These are phyloP conservation scores for Candida rishiriensis DNA, from an alignment of 805 yeast species.

Conservation along the genomic window DNA sequence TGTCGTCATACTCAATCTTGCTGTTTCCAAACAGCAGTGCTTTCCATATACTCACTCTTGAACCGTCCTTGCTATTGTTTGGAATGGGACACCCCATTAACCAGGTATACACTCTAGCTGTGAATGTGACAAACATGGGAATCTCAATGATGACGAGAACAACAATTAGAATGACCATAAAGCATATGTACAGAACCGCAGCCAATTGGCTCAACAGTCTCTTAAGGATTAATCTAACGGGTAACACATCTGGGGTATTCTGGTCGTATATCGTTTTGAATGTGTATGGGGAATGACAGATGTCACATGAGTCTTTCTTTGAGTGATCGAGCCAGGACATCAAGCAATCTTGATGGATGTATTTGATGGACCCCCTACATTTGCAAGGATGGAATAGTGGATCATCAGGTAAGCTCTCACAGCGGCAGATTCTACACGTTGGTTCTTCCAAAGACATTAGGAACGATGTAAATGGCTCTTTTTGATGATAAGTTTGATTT, in stretches of 20 bases:
- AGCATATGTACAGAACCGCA: conserved; percentile 7
- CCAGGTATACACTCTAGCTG: conserved; percentile 52
- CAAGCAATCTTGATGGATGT: conserved; percentile 89
- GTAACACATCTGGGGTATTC: conserved; percentile 50
- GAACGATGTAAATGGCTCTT: too few relatives aligned
- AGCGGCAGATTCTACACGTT: conserved; percentile 89
- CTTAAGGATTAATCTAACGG: conserved; percentile 43
- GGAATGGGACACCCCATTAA: conserved; percentile 48
- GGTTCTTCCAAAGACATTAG: conserved; percentile 32
- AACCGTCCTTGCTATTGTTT: neutral
- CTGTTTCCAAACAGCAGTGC: conserved; percentile 39
- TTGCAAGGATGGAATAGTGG: conserved; percentile 90
- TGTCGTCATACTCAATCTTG: conserved; percentile 8
- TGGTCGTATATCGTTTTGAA: conserved; percentile 39
- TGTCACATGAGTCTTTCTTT: conserved; percentile 70
- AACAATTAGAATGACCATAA: conserved; percentile 32
- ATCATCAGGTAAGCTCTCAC: conserved; percentile 73
- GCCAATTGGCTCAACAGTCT: conserved; percentile 26
- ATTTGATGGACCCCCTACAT: conserved; percentile 90
- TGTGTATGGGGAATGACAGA: conserved; percentile 72
- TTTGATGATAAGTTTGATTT: too few relatives aligned
- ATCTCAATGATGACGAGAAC: conserved; percentile 45
- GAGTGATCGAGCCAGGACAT: conserved; percentile 81
- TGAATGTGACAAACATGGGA: conserved; percentile 55
- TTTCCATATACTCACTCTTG: conserved; percentile 30